Percentiles rank a stretch among this genome's conserved stretches.
These are phyloP conservation scores for Aureobasidium namibiae DNA, from an alignment of 2,329 filamentous ascomycete species.

Conservation along the genomic window DNA sequence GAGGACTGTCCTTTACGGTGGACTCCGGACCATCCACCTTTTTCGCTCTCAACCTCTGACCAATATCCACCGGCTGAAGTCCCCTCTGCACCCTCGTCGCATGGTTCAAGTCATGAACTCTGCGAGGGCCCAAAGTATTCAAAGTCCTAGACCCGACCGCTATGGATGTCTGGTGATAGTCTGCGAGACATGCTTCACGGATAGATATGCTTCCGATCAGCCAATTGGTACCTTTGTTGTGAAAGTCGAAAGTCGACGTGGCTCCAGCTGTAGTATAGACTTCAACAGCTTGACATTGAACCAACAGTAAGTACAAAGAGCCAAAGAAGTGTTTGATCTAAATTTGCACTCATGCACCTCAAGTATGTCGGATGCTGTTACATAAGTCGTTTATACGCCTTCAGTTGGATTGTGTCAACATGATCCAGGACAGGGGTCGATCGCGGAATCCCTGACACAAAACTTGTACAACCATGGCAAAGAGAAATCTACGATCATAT, in stretches of 20 bases:
- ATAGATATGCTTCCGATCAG: not conserved
- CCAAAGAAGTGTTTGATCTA: not conserved
- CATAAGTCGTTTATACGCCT: not conserved
- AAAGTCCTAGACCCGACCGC: not conserved
- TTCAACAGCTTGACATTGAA: not conserved
- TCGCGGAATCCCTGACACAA: too few species aligned
- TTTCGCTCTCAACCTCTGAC: too few species aligned
- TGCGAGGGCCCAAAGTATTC: too few species aligned
- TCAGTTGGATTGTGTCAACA: too few species aligned
- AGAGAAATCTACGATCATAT: not conserved
- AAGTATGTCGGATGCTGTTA: not conserved
- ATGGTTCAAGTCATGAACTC: not conserved
- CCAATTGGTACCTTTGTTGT: not conserved
- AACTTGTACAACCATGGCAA: not conserved
- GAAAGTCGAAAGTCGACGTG: too few species aligned
- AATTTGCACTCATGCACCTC: not conserved
- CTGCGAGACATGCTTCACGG: not conserved
- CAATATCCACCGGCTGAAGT: too few species aligned
- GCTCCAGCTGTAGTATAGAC: not conserved
- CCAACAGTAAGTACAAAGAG: too few species aligned
- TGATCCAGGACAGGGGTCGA: too few species aligned
- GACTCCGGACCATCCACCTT: not conserved
- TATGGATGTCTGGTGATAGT: not conserved
- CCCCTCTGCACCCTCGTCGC: too few species aligned
- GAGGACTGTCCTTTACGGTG: not conserved